phyloP scores from a whole-genome alignment of 176 grass and related monocot species.

The Canna indica region DNA sequence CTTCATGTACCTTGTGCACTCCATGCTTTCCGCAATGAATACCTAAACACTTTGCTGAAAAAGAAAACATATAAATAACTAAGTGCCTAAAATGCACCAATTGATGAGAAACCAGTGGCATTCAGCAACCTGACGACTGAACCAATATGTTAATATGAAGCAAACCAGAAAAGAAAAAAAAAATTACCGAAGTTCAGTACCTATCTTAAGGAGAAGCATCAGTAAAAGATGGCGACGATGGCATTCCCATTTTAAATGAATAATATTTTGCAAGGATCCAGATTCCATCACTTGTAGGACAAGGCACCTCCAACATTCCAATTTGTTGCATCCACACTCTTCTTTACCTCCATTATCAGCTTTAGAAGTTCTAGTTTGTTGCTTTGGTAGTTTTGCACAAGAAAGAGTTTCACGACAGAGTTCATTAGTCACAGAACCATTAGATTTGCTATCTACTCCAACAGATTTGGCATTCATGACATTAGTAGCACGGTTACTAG shows the following conservation, averaged over 20 bases:
- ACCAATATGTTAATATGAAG: neutral
- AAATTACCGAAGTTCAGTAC: conserved; percentile 28
- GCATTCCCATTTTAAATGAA: conserved; percentile 42
- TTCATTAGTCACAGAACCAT: conserved; percentile 4
- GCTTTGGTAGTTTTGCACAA: conserved; percentile 11
- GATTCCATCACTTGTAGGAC: conserved; percentile 34
- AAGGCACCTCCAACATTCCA: conserved; percentile 65
- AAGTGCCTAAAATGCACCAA: neutral
- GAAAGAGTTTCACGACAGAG: conserved; percentile 13
- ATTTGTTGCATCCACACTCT: conserved; percentile 29
- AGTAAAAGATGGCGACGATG: conserved; percentile 31
- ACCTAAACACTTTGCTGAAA: conserved; percentile 49
- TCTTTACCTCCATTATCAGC: conserved; percentile 10
- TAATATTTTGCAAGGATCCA: conserved; percentile 43
- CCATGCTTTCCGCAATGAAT: conserved; percentile 29
- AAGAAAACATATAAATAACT: conserved; percentile 4
- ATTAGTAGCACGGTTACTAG: conserved; percentile 20
- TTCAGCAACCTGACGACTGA: neutral
- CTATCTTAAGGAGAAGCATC: conserved; percentile 62
- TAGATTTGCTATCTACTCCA: conserved; percentile 21
- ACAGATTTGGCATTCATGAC: conserved; percentile 20
- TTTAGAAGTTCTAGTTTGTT: neutral
- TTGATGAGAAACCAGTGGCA: neutral
- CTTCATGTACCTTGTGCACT: conserved; percentile 54
- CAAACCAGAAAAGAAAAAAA: neutral